Conservation (phyloP, 768 basidiomycete species). For the Mycena albidolilacea region DNA sequence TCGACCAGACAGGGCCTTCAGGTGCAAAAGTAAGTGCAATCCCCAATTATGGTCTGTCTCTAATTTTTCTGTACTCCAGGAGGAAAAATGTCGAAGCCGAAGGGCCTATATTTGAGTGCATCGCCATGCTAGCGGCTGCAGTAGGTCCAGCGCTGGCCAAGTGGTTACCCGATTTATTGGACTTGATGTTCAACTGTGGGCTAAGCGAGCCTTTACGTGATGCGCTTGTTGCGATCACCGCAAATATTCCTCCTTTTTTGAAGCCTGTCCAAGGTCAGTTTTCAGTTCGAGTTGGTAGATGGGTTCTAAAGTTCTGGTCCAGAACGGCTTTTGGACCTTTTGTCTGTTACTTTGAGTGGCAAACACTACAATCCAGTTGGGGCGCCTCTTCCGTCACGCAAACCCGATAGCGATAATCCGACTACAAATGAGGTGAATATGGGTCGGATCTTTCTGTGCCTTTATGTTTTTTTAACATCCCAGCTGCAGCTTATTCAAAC, state of each 20-base stretch:
- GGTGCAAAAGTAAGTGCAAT: conserved; percentile 76
- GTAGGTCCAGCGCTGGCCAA: conserved; percentile 98
- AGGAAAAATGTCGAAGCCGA: conserved; percentile 94
- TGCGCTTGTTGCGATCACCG: conserved; percentile 87
- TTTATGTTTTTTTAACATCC: conserved; percentile 7
- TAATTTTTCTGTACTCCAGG: conserved; percentile 47
- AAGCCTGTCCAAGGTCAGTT: conserved; percentile 89
- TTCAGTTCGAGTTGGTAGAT: neutral
- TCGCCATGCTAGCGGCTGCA: conserved; percentile 95
- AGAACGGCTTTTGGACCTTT: conserved; percentile 92
- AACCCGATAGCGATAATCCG: conserved; percentile 64
- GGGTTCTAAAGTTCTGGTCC: conserved; percentile 3
- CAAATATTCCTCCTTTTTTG: conserved; percentile 90
- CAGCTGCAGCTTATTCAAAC: conserved; percentile 55
- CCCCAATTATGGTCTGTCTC: neutral
- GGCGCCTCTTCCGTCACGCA: conserved; percentile 76
- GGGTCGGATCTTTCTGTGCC: neutral
- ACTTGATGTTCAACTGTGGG: conserved; percentile 96
- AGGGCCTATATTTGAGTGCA: conserved; percentile 97
- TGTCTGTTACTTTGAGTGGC: conserved; percentile 86
- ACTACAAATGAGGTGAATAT: conserved; percentile 62
- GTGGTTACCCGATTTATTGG: conserved; percentile 94
- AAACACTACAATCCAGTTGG: conserved; percentile 92
- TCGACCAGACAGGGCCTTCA: conserved; percentile 74
- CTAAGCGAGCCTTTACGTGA: conserved; percentile 90